Evolutionary conservation across 192 early-diverging fungal species (phyloP).

Genomic region (Coemansia biformis): DNA sequence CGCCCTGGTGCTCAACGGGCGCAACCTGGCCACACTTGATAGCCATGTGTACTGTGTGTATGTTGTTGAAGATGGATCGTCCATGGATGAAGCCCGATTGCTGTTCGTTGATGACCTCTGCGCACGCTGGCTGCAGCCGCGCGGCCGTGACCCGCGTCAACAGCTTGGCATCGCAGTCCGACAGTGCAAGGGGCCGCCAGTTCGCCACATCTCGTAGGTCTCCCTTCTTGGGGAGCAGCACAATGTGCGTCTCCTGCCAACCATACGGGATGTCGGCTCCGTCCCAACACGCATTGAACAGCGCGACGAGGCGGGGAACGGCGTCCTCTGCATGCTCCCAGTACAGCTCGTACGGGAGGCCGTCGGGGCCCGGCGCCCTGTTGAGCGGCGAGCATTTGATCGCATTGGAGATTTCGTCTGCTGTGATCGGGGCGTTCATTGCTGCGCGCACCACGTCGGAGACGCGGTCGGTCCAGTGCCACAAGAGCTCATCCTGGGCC

Average conservation of each 20-base stretch:
- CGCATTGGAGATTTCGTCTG: neutral
- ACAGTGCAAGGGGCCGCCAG: slow-evolving; percentile 3
- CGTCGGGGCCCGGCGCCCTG: slow-evolving; percentile 5
- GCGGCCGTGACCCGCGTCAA: slow-evolving; percentile 4
- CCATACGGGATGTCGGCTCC: neutral
- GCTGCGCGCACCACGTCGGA: neutral
- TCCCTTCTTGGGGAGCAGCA: slow-evolving; percentile 8
- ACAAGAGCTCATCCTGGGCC: slow-evolving; percentile 1
- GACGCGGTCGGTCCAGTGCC: neutral
- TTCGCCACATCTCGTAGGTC: slow-evolving; percentile 6
- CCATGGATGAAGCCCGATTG: neutral
- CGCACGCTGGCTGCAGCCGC: slow-evolving; percentile 1
- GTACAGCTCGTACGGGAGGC: slow-evolving; percentile 7
- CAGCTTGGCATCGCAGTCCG: slow-evolving; percentile 5
- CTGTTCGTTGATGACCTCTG: neutral
- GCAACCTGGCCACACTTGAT: neutral
- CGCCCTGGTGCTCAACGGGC: no score
- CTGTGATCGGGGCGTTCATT: neutral
- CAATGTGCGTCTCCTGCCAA: slow-evolving; percentile 1
- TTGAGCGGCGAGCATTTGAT: neutral
- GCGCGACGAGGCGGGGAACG: neutral
- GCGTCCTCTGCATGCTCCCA: neutral
- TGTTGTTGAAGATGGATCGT: slow-evolving; percentile 4
- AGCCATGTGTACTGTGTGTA: slow-evolving; percentile 1
- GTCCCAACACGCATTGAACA: slow-evolving; percentile 2